A percentile compares a stretch with the other conserved stretches of the same genome.
Conservation (phyloP, 1,284 basidiomycete genomes). For the Leccinum griseonigrum region DNA sequence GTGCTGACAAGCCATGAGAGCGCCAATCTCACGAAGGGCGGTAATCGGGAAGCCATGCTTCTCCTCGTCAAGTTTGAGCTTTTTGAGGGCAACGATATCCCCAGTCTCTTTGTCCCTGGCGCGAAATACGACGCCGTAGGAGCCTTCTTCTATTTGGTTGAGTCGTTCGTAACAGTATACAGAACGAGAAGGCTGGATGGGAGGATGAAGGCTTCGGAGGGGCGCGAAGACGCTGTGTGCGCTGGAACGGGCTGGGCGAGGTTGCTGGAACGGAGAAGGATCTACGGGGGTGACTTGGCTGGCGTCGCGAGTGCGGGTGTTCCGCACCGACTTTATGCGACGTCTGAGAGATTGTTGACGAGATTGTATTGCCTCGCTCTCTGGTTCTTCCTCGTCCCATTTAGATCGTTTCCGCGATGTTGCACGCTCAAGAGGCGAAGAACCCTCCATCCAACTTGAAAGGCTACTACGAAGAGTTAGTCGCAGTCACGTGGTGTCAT, state of each 20-base stretch:
- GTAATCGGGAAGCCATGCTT: slow-evolving; percentile 99
- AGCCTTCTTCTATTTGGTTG: slow-evolving; percentile 99
- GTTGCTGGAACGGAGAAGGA: slow-evolving; percentile 15
- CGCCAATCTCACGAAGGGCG: slow-evolving; percentile 90
- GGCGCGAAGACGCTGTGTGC: slow-evolving; percentile 70
- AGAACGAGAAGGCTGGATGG: slow-evolving; percentile 79
- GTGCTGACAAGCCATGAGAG: slow-evolving; percentile 89
- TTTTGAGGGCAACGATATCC: slow-evolving; percentile 96
- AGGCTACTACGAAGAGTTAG: neutral
- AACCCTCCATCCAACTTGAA: slow-evolving; percentile 9
- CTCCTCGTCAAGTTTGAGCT: slow-evolving; percentile 97
- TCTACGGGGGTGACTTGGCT: slow-evolving; percentile 14
- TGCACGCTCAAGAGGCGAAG: slow-evolving; percentile 6
- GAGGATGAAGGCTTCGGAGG: slow-evolving; percentile 70
- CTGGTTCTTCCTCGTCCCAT: slow-evolving; percentile 58
- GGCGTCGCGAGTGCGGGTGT: slow-evolving; percentile 14
- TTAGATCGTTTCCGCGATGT: slow-evolving; percentile 64
- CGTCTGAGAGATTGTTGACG: slow-evolving; percentile 44
- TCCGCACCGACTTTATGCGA: slow-evolving; percentile 39
- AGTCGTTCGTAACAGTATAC: slow-evolving; percentile 92
- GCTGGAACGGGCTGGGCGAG: slow-evolving; percentile 16
- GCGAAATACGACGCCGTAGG: slow-evolving; percentile 96
- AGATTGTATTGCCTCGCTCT: slow-evolving; percentile 33
- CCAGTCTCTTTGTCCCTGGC: slow-evolving; percentile 92
- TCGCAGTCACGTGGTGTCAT: slow-evolving; percentile 15